Conservation (phyloP, 2,329 filamentous ascomycete genomes). For the Talaromyces sp. region DNA sequence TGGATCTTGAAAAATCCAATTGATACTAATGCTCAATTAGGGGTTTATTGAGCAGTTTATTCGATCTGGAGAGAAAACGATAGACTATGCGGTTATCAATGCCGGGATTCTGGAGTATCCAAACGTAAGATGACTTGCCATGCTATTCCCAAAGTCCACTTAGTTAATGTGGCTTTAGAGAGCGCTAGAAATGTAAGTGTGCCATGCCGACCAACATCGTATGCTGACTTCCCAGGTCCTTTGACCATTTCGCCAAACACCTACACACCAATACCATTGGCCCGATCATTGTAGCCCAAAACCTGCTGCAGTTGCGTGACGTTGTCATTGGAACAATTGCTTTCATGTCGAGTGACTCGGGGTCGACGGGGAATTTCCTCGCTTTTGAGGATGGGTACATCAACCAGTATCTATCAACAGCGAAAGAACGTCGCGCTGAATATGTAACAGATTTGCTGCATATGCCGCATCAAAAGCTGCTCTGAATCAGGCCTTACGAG, state of each 20-base stretch:
- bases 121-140: conserved; percentile 40
- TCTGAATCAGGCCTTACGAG: conserved; percentile 49
- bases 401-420: too few species aligned
- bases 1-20: background rate
- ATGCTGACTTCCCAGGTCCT: conserved; percentile 42
- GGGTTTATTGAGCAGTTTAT: conserved; percentile 20
- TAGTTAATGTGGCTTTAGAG: background rate
- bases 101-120: conserved; percentile 53
- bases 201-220: background rate
- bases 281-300: conserved; percentile 52
- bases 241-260: conserved; percentile 49
- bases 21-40: background rate
- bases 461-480: conserved; percentile 54
- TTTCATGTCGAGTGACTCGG: conserved; percentile 55
- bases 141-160: background rate
- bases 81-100: conserved; percentile 53
- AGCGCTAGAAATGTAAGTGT: conserved; percentile 4
- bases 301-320: conserved; percentile 42
- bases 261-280: conserved; percentile 55
- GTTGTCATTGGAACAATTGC: conserved; percentile 44
- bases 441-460: conserved; percentile 43
- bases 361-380: conserved; percentile 46
- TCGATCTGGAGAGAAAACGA: conserved; percentile 30
- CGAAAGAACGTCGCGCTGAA: background rate
- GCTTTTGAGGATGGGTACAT: conserved; percentile 47